These are phyloP conservation scores for Conticribra weissflogii DNA, from an alignment of 108 stramenopile genomes.

Conservation along the genomic window DNA sequence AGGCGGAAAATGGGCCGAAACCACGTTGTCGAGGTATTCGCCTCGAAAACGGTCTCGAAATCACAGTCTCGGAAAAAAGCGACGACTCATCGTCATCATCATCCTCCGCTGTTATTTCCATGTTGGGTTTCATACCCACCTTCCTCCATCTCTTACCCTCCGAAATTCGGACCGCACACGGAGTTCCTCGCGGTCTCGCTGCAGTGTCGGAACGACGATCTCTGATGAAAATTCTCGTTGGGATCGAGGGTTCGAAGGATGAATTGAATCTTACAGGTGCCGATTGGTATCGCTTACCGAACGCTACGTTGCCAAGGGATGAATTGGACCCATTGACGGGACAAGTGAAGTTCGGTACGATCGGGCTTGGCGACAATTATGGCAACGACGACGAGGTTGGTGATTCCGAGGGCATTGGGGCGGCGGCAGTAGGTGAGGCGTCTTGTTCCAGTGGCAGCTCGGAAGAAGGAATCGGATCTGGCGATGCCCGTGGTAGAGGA, in stretches of 20 bases:
- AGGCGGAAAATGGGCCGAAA: constrained; percentile 17
- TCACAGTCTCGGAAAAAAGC: constrained; percentile 23
- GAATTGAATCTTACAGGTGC: constrained; percentile 83
- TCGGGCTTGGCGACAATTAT: constrained; percentile 50
- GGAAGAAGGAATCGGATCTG: constrained; percentile 15
- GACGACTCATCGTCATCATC: too few relatives aligned
- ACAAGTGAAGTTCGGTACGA: constrained; percentile 61
- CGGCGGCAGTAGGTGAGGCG: constrained; percentile 10
- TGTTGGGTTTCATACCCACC: constrained; percentile 81
- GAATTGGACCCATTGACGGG: constrained; percentile 70
- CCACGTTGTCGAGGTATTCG: constrained; percentile 72
- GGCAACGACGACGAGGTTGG: constrained; percentile 27
- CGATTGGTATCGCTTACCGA: constrained; percentile 86
- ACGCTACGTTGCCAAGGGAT: constrained; percentile 71
- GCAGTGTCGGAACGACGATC: constrained; percentile 84
- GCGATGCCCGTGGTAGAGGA: constrained; percentile 33
- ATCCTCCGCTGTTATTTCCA: constrained; percentile 75
- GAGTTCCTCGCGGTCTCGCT: constrained; percentile 78
- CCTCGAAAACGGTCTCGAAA: constrained; percentile 50
- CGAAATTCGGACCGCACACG: constrained; percentile 69
- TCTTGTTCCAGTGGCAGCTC: constrained; percentile 24
- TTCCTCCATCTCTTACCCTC: constrained; percentile 70
- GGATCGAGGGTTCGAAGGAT: constrained; percentile 67
- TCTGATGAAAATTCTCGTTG: constrained; percentile 76
- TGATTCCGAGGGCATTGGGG: constrained; percentile 11